Evolutionary conservation across 176 grass and related monocot genomes (phyloP).

Genomic region (Zoysia japonica): DNA sequence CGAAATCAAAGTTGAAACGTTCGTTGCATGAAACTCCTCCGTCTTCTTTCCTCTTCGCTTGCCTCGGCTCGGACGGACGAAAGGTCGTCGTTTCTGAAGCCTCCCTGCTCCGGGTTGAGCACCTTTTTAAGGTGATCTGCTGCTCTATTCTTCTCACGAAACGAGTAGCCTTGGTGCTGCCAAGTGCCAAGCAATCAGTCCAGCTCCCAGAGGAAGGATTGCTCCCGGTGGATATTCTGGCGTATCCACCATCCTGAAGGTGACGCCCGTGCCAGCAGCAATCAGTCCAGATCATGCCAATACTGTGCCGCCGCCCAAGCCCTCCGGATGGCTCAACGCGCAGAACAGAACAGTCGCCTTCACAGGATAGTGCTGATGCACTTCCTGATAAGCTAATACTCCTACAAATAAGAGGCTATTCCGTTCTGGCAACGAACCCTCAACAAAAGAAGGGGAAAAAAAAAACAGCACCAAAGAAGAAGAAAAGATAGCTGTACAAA

Average conservation of each 20-base stretch:
- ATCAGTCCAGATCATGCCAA: not conserved
- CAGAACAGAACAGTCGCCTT: not conserved
- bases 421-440: not conserved
- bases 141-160: too few relatives aligned
- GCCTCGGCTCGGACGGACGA: not conserved
- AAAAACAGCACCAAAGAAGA: not conserved
- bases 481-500: slow-evolving; percentile 32
- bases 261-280: not conserved
- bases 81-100: too few relatives aligned
- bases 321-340: not conserved
- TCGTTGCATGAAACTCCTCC: not conserved
- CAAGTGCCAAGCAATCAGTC: too few relatives aligned
- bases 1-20: not conserved
- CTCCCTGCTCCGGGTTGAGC: too few relatives aligned
- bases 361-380: not conserved
- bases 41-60: not conserved
- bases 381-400: slow-evolving; percentile 17
- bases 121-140: too few relatives aligned
- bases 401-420: slow-evolving; percentile 6
- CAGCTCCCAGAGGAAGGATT: not conserved
- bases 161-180: too few relatives aligned
- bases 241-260: not conserved
- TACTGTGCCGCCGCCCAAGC: not conserved
- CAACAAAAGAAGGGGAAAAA: not conserved
- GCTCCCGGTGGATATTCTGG: not conserved